Base-by-base conservation (phyloP, 768 basidiomycete genomes). In the Rickenella mellea region DNA sequence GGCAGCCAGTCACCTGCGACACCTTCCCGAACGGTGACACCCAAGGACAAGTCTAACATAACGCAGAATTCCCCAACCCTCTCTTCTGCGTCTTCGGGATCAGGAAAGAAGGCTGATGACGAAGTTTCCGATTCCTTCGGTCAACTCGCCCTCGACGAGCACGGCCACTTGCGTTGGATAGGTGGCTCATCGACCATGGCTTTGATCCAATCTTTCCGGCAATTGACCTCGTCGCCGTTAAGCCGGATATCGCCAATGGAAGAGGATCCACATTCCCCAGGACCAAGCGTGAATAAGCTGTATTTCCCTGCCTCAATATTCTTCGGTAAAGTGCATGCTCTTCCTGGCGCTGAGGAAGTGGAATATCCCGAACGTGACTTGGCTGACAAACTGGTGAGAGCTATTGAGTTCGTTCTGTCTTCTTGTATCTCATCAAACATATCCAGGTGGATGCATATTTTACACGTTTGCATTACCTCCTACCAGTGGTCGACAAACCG, bases 101-200 rank as follows among this genome's bases (percentile, higher is more conserved):
- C 59, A 7, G 48, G 61, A 49, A n/a, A n/a, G n/a, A 65, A 65
- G 54, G 60, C 61, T 43, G 67, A 68, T 54, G 83, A 86, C 50
- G 87, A 88, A 62, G 73, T 90, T 51, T 78, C 76, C 55, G 87
- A 90, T 58, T 80, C 83, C 12, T 82, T 91, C 55, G 89, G 87
- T 15, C 87, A 90, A 57, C 74, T 91, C 40, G 86, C 89, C 21
- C 69, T 91, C 29, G 88, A 91, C 52, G 89, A 90, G 56, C 83
- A 89, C 50, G 88, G 88, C 25, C 86, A 89, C 60, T 78, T 86
- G 74, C 78, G 87, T 45, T 91, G 88, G 88, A 90, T 91, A 51
- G 88, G 88, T 30, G 84, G 87, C 40, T 90, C 89, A 4, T 90
- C 87, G 12, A 87, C 87, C 17, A 89, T 91, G 88, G 86, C 88